phyloP scores from a whole-genome alignment of 2,329 filamentous ascomycete species.

The Thermomyces lanuginosus region DNA sequence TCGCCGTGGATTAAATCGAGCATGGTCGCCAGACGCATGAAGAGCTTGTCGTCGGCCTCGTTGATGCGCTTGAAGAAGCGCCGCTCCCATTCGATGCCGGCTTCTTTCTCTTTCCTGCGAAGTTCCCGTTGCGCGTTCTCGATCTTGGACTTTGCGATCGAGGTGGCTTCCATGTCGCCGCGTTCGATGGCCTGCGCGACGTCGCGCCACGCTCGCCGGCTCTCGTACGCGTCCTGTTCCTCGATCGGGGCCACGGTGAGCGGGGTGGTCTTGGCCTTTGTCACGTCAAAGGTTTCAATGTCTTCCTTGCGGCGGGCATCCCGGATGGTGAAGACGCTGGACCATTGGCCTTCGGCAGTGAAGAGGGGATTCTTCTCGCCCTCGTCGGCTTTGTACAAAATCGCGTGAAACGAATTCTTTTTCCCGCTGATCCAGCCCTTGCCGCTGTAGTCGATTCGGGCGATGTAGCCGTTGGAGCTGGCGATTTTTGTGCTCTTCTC shows the following conservation, averaged over 20 bases:
- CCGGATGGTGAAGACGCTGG: constrained; percentile 62
- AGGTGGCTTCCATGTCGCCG: constrained; percentile 70
- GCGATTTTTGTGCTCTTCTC: constrained; percentile 72
- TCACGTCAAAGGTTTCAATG: constrained; percentile 46
- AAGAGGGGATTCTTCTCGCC: constrained; percentile 55
- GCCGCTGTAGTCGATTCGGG: constrained; percentile 83
- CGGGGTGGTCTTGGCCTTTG: constrained; percentile 42
- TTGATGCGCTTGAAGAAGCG: constrained; percentile 53
- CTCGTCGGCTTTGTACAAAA: constrained; percentile 50
- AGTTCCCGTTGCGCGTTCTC: constrained; percentile 72
- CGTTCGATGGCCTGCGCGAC: constrained; percentile 65
- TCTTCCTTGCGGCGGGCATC: constrained; percentile 40
- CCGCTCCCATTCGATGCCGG: constrained; percentile 62
- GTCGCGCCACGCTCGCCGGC: constrained; percentile 70
- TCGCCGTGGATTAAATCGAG: constrained; percentile 26
- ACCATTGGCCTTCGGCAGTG: constrained; percentile 84
- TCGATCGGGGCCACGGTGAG: constrained; percentile 57
- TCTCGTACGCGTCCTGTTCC: constrained; percentile 73
- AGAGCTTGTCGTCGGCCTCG: constrained; percentile 20
- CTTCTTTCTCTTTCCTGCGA: constrained; percentile 57
- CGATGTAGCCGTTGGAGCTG: constrained; percentile 70
- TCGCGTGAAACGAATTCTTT: constrained; percentile 77
- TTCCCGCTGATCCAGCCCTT: constrained; percentile 91
- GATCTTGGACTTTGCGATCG: constrained; percentile 68
- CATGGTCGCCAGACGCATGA: constrained; percentile 28